Conservation (phyloP, 306 rosid genomes). For the Senna siamea region DNA sequence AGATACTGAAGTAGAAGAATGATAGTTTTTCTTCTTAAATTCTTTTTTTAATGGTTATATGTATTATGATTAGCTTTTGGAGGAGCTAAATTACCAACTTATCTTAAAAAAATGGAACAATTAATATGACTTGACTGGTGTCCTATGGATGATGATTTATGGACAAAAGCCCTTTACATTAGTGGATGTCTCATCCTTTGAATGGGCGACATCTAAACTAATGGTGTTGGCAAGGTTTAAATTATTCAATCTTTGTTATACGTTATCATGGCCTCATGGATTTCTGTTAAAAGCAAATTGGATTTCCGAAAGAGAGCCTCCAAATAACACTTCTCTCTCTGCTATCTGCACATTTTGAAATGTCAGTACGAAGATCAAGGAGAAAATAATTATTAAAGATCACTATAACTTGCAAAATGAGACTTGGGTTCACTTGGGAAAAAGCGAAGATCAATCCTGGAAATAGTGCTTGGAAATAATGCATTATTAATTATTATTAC, state of each 20-base stretch:
- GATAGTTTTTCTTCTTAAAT: slow-evolving; percentile 17
- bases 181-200: slow-evolving; percentile 35
- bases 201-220: slow-evolving; percentile 20
- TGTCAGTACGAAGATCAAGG: too few species aligned
- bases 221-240: slow-evolving; percentile 20
- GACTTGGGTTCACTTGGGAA: slow-evolving; percentile 2
- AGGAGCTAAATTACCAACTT: slow-evolving; percentile 20
- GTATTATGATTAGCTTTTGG: slow-evolving; percentile 35
- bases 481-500: neutral
- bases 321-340: neutral
- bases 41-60: slow-evolving; percentile 27
- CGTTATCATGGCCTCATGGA: slow-evolving; percentile 5
- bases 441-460: slow-evolving; percentile 30
- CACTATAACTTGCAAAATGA: neutral
- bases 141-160: slow-evolving; percentile 1
- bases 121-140: slow-evolving; percentile 37
- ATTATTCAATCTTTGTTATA: slow-evolving; percentile 12
- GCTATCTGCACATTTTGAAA: neutral
- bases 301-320: neutral
- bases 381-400: neutral
- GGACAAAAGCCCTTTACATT: slow-evolving; percentile 21
- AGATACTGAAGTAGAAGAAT: slow-evolving; percentile 33
- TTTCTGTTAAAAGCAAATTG: slow-evolving; percentile 15
- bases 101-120: neutral
- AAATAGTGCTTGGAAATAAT: slow-evolving; percentile 32